Evolutionary conservation across 345 rosid genomes (phyloP).

Genomic region (Firmiana major): DNA sequence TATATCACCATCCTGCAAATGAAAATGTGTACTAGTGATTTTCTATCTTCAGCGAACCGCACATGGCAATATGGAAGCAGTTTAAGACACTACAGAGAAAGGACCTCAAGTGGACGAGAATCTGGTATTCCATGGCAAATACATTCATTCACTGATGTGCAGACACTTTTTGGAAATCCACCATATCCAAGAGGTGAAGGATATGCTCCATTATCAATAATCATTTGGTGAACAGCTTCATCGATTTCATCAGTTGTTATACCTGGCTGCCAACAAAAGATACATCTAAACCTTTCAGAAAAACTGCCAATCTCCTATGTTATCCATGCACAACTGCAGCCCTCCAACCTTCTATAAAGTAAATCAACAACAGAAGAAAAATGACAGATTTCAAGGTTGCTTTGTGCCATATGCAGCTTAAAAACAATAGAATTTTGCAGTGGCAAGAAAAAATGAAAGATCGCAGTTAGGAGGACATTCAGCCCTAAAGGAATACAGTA

Average conservation of each 20-base stretch:
- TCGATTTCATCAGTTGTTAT: slow-evolving; percentile 80
- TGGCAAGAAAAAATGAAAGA: too few relatives aligned
- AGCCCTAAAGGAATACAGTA: background rate
- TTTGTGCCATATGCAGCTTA: too few relatives aligned
- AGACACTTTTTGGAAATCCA: slow-evolving; percentile 95
- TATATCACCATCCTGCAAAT: slow-evolving; percentile 88
- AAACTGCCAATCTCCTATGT: too few relatives aligned
- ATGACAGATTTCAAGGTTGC: too few relatives aligned
- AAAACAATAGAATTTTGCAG: too few relatives aligned
- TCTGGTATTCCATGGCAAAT: slow-evolving; percentile 99
- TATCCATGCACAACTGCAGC: background rate
- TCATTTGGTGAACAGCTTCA: slow-evolving; percentile 87
- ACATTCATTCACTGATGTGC: slow-evolving; percentile 94
- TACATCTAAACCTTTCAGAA: background rate
- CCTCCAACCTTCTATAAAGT: too few relatives aligned
- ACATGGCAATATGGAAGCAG: background rate
- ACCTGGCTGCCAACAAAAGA: too few relatives aligned
- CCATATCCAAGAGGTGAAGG: slow-evolving; percentile 98
- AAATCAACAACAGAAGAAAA: too few relatives aligned
- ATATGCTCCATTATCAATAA: slow-evolving; percentile 89
- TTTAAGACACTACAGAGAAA: slow-evolving; percentile 9
- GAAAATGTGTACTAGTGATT: background rate
- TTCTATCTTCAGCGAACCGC: background rate
- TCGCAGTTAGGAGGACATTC: background rate
- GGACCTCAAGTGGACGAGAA: slow-evolving; percentile 78